Conservation (phyloP, 1,284 basidiomycete genomes). For the Apiotrichum akiyoshidainum region DNA sequence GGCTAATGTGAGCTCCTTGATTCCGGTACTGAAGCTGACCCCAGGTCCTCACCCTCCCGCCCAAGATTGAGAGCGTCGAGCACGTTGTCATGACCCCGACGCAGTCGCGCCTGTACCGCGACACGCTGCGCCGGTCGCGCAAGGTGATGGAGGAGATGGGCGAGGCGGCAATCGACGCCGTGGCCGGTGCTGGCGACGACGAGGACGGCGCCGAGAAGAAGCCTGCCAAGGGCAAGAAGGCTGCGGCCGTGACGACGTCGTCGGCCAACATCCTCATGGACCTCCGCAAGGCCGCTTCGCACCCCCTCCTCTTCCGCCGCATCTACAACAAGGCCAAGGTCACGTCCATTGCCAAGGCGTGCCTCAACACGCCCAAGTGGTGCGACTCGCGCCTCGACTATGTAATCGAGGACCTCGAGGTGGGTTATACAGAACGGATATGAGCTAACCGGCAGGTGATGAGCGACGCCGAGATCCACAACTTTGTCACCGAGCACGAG, state of each 20-base stretch:
- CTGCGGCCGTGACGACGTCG: constrained; percentile 35
- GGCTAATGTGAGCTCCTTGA: constrained; percentile 62
- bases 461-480: constrained; percentile 89
- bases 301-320: constrained; percentile 90
- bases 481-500: constrained; percentile 70
- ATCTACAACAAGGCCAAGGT: constrained; percentile 76
- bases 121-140: constrained; percentile 76
- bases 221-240: constrained; percentile 59
- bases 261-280: constrained; percentile 89
- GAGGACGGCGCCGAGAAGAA: constrained; percentile 44
- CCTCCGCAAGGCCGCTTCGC: constrained; percentile 88
- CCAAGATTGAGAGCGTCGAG: constrained; percentile 86
- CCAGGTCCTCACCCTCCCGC: constrained; percentile 84
- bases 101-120: constrained; percentile 80
- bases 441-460: constrained; percentile 62
- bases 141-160: constrained; percentile 68
- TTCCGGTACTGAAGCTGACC: neutral
- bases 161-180: constrained; percentile 52
- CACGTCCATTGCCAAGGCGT: constrained; percentile 69
- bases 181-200: constrained; percentile 40
- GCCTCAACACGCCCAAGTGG: constrained; percentile 85
- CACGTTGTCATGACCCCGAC: constrained; percentile 88
- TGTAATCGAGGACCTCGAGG: constrained; percentile 82
- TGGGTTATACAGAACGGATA: constrained; percentile 22
- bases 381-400: constrained; percentile 71